A percentile compares a stretch with the other conserved stretches of the same genome.
Evolutionary conservation across 768 basidiomycete species (phyloP).

Genomic region (Pleurotus sapidus): DNA sequence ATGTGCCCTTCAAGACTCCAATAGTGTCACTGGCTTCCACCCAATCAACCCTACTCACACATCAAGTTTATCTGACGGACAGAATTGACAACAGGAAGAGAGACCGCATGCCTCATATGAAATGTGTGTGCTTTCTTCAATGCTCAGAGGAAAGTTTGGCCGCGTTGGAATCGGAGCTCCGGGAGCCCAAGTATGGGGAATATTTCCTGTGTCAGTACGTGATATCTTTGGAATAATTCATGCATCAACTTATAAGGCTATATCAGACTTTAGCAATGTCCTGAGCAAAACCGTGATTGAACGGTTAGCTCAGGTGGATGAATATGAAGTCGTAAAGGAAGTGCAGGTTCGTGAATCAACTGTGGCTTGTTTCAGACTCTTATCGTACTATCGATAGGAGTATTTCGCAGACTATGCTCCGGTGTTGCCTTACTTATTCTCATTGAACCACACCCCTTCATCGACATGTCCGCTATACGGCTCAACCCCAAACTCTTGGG

Average conservation of each 20-base stretch:
- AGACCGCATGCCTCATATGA: conserved; percentile 94
- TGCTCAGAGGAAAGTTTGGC: conserved; percentile 79
- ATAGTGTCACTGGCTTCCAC: conserved; percentile 94
- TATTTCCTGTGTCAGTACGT: conserved; percentile 99
- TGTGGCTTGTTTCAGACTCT: background rate
- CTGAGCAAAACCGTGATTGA: conserved; percentile 90
- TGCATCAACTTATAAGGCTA: conserved; percentile 17
- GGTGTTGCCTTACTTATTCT: conserved; percentile 82
- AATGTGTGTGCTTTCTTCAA: conserved; percentile 93
- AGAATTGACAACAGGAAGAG: conserved; percentile 92
- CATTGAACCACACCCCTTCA: conserved; percentile 75
- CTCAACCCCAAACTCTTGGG: conserved; percentile 70
- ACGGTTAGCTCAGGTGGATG: conserved; percentile 89
- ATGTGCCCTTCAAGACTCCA: conserved; percentile 63
- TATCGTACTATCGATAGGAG: conserved; percentile 54
- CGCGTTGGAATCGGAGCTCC: conserved; percentile 79
- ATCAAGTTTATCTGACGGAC: conserved; percentile 98
- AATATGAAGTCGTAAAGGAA: conserved; percentile 94
- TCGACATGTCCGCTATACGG: conserved; percentile 67
- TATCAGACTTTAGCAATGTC: conserved; percentile 90
- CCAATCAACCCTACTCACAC: conserved; percentile 87
- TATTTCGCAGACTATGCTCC: conserved; percentile 97
- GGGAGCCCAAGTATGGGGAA: conserved; percentile 92
- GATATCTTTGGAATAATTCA: conserved; percentile 36
- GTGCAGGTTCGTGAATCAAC: conserved; percentile 68